Evolutionary conservation across 495 filamentous ascomycete species (phyloP), one percentile per base, ranked within the genome.

Genomic region (Podospora conica): DNA sequence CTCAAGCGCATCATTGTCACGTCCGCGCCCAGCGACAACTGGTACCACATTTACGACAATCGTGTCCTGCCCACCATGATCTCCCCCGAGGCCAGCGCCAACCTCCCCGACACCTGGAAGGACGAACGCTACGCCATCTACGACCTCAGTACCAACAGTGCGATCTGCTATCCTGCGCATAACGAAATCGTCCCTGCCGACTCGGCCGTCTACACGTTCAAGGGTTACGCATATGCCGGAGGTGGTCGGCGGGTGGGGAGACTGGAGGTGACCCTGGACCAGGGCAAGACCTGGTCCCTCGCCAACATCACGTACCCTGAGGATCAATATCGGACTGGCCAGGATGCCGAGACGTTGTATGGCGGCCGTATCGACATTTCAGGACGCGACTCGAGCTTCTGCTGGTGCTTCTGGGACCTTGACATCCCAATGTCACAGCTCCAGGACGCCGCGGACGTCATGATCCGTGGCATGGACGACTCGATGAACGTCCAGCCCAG

Each of bases 41-140:
- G 93, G 93, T 98, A 97, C 69, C 94, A 98, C 75, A 91, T 96
- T 63, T 91, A 96, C 71, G 94, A 98, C 72, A 98, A 98, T 69
- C 81, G 94, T 56, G 93, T 97, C 9, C 76, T 98, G 57, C 94
- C 94, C 18, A 96, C 92, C 0, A 94, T 88, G 86, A 84, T 97
- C 15, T 87, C 85, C 11, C 93, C 94, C 0, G 93, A 96, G 66
- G 88, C 90, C 77, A 84, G 91, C 53, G 89, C 88, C 2, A 82
- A 85, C 55, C 81, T 96, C 63, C 87, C 87, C 1, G 85, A 88
- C 5, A 91, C 88, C 83, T 98, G 94, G 94, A 86, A 77, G 57
- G 94, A 98, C 74, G 94, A 97, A 62, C 83, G 93, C 54, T 97
- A 97, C 73, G 93, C 93, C 11, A 98, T 98, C 58, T 97, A 96